Evolutionary conservation across 192 early-diverging fungal species (phyloP).

Genomic region (Phlyctochytrium bullatum): DNA sequence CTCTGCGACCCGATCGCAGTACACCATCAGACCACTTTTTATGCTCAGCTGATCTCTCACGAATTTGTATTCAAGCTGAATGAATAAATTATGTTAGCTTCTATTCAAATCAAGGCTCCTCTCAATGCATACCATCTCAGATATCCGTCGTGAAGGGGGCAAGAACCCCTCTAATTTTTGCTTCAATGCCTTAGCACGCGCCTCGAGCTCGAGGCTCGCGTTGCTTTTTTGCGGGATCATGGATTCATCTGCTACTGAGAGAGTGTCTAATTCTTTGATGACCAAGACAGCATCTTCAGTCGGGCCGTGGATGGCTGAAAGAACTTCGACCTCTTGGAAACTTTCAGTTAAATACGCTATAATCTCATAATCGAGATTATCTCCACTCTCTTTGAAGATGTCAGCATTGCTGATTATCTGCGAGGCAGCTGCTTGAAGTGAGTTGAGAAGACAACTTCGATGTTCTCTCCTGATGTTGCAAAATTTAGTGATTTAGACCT

Average conservation of each 20-base stretch:
- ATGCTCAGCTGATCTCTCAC: no score
- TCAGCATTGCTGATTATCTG: not conserved
- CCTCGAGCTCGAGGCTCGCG: no score
- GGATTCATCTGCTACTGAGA: no score
- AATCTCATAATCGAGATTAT: not conserved
- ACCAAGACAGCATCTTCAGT: conserved; percentile 26
- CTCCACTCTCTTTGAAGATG: no score
- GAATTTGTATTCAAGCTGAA: no score
- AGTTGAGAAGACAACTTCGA: not conserved
- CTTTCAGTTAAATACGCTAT: not conserved
- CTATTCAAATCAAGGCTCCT: no score
- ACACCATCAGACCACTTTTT: not conserved
- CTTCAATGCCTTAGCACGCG: no score
- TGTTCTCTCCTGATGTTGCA: not conserved
- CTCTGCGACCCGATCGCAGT: not conserved
- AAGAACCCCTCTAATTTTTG: conserved; percentile 5
- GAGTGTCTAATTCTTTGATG: not conserved
- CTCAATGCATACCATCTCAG: conserved; percentile 14
- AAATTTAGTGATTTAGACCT: not conserved
- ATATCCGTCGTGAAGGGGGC: conserved; percentile 11
- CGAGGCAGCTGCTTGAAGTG: not conserved
- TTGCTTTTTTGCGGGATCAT: no score
- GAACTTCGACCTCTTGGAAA: conserved; percentile 9
- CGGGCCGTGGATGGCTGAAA: conserved; percentile 17
- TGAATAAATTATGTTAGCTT: no score